Evolutionary conservation across 2,329 filamentous ascomycete genomes (phyloP), one percentile per base, ranked within the genome.

Genomic region (Trichophyton benhamiae): DNA sequence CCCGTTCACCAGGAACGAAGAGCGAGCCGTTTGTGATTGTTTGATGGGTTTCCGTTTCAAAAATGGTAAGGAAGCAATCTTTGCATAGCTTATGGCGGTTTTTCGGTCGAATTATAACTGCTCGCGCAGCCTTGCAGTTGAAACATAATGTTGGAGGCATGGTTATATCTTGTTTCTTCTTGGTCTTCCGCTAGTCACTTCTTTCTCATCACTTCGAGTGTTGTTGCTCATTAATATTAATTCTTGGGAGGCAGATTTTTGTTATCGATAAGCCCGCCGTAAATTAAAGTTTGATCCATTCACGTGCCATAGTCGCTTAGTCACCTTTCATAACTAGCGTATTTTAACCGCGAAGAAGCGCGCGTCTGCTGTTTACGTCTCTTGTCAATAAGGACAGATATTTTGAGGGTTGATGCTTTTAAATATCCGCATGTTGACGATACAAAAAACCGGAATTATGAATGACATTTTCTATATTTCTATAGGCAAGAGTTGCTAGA

Each of bases 1-100:
- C 83, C 63, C 83, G 84, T 72, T 99, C 94, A 62, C 92, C 92
- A 1, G 82, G 85, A 52, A 80, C 79, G 75, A 99, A 99, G 15
- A 99, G 82, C n/a, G 81, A 77, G 17, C 88, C 89, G 1, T 87
- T 84, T 27, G 82, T 85, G 69, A 99, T 95, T 3, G 94, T 97
- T 70, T 95, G 87, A 72, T 97, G 91, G 57, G 96, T 85, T 78
- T 99, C 94, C 64, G 88, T 84, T 74, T 99, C 94, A 71, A 99
- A 99, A 53, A 94, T 82, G 9, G 78, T 69, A 60, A 96, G 83
- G 75, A 99, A 99, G 75, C 94, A 99, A 3, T 80, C 75, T 68
- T 88, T 91, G 81, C 94, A 99, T 55, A 99, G 82, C 69, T 96
- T 96, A 67, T 95, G 86, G 68, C 95, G 85, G 70, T 97, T 96